phyloP scores from a whole-genome alignment of 1,139 yeast genomes.

The Pichiaceae sp. region DNA sequence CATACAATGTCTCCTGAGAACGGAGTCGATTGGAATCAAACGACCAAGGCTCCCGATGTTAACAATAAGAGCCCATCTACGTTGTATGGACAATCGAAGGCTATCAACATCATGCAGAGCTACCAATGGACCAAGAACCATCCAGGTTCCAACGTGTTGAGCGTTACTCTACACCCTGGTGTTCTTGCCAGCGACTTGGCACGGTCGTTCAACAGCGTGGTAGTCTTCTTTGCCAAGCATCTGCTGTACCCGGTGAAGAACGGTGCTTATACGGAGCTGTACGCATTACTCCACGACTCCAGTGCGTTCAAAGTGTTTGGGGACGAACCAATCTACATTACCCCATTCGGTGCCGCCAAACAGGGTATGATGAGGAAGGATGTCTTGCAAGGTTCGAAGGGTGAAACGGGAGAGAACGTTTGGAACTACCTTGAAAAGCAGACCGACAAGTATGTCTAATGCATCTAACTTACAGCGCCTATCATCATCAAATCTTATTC shows the following conservation, averaged over 20 bases:
- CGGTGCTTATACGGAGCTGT: slow-evolving; percentile 36
- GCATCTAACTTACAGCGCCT: no score
- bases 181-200: slow-evolving; percentile 32
- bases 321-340: slow-evolving; percentile 1
- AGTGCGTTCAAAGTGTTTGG: slow-evolving; percentile 5
- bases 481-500: no score
- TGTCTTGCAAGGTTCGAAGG: not conserved
- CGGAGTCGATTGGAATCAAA: slow-evolving; percentile 30
- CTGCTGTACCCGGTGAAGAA: slow-evolving; percentile 15
- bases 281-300: slow-evolving; percentile 27
- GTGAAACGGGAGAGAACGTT: slow-evolving; percentile 2
- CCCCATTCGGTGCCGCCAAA: not conserved
- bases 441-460: not conserved
- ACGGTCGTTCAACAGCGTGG: not conserved
- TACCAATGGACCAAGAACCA: slow-evolving; percentile 33
- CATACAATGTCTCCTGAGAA: slow-evolving; percentile 30
- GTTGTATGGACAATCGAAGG: slow-evolving; percentile 41
- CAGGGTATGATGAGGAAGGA: not conserved
- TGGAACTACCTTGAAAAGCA: slow-evolving; percentile 3
- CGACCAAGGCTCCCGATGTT: not conserved
- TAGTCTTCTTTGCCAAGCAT: slow-evolving; percentile 14
- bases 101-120: slow-evolving; percentile 34
- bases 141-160: slow-evolving; percentile 26
- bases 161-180: slow-evolving; percentile 42
- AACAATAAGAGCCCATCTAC: not conserved